Evolutionary conservation across 768 basidiomycete species (phyloP).

Genomic region (Mycena rosella): DNA sequence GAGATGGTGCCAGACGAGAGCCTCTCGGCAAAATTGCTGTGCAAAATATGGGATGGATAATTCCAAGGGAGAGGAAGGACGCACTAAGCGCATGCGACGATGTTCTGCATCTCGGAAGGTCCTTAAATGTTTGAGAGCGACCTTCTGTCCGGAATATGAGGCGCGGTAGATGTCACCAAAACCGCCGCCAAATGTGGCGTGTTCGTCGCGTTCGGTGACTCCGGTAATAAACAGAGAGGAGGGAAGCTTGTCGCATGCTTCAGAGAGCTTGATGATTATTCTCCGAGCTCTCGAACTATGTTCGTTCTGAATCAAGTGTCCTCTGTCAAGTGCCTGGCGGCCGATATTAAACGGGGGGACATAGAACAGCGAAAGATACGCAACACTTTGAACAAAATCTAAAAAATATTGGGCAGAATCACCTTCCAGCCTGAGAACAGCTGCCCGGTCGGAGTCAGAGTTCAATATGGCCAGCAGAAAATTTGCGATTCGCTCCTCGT

Average conservation of each 20-base stretch:
- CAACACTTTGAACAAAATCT: conserved; percentile 25
- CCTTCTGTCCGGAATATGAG: background rate
- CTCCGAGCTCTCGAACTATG: conserved; percentile 1
- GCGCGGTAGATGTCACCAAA: conserved; percentile 15
- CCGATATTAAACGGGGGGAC: too few relatives aligned
- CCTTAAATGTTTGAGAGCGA: conserved; percentile 15
- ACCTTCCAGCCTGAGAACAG: conserved; percentile 1
- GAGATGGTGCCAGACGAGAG: conserved; percentile 45
- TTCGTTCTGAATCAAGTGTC: background rate
- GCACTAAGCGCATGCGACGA: background rate
- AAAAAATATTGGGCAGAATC: conserved; percentile 11
- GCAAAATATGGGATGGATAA: background rate
- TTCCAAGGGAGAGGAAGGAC: background rate
- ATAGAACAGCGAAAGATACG: too few relatives aligned
- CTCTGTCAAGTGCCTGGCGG: too few relatives aligned
- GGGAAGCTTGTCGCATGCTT: conserved; percentile 16
- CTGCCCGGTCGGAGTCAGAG: conserved; percentile 8
- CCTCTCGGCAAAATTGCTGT: conserved; percentile 34
- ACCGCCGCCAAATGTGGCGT: conserved; percentile 1
- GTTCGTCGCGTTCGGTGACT: background rate
- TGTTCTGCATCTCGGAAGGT: background rate
- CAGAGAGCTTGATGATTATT: conserved; percentile 2
- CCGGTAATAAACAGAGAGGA: conserved; percentile 14
- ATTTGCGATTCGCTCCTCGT: too few relatives aligned
- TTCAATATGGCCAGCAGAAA: background rate